Conservation (phyloP, 1,284 basidiomycete species). For the Hemileia vastatrix region DNA sequence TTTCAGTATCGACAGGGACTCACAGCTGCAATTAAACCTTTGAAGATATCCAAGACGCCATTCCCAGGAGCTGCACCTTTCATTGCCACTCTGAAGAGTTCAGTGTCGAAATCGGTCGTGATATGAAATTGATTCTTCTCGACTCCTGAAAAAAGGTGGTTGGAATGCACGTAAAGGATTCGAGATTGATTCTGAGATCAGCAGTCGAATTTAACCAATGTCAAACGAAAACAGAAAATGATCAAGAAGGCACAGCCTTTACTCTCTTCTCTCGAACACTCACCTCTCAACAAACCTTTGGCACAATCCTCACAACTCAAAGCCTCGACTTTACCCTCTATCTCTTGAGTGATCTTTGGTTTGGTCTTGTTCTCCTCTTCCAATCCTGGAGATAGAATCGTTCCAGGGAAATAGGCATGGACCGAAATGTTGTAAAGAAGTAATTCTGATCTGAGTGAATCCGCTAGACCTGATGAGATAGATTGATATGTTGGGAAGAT, state of each 20-base stretch:
- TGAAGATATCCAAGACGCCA: slow-evolving; percentile 28
- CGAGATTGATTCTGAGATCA: too few species aligned
- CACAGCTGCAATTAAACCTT: slow-evolving; percentile 25
- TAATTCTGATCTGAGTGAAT: slow-evolving; percentile 72
- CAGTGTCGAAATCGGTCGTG: slow-evolving; percentile 36
- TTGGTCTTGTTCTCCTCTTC: slow-evolving; percentile 72
- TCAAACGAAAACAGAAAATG: too few species aligned
- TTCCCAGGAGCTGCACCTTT: slow-evolving; percentile 35
- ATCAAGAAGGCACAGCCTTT: too few species aligned
- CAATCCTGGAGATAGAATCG: slow-evolving; percentile 72
- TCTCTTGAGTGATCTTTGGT: slow-evolving; percentile 64
- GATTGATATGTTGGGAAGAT: too few species aligned
- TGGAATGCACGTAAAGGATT: too few species aligned
- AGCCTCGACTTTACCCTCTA: slow-evolving; percentile 68
- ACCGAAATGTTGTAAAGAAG: slow-evolving; percentile 67
- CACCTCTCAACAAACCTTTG: slow-evolving; percentile 57
- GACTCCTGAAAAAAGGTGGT: slow-evolving; percentile 19
- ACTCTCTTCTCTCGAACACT: too few species aligned
- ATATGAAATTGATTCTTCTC: slow-evolving; percentile 34
- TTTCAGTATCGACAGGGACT: background rate
- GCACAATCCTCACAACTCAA: slow-evolving; percentile 61
- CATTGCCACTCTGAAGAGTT: slow-evolving; percentile 34
- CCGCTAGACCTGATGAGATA: slow-evolving; percentile 83
- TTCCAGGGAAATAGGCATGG: slow-evolving; percentile 77
- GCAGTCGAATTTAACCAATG: too few species aligned